Conservation (phyloP, 352 stramenopile species). For the Phytophthora citricola region DNA sequence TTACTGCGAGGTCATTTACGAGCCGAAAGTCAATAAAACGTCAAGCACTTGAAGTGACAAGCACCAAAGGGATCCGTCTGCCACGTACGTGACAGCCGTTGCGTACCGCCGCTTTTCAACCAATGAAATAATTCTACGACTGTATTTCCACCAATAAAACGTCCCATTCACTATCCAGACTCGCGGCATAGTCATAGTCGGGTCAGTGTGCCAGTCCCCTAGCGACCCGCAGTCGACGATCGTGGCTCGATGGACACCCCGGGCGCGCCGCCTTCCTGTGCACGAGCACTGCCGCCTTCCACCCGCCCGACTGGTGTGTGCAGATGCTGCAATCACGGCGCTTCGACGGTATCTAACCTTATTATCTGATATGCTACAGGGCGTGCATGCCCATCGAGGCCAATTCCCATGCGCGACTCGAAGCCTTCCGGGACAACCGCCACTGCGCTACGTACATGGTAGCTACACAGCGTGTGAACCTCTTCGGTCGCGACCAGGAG, state of each 20-base stretch:
- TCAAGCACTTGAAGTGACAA: slow-evolving; percentile 10
- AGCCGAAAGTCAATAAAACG: slow-evolving; percentile 2
- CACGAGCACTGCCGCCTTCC: slow-evolving; percentile 79
- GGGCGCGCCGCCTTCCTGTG: slow-evolving; percentile 80
- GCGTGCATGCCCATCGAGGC: slow-evolving; percentile 66
- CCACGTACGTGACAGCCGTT: slow-evolving; percentile 17
- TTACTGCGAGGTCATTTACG: not conserved
- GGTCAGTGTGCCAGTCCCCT: slow-evolving; percentile 12
- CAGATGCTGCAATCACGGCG: not conserved
- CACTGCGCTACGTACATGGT: slow-evolving; percentile 90
- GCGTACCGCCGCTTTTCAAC: not conserved
- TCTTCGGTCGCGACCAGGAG: slow-evolving; percentile 88
- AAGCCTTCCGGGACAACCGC: slow-evolving; percentile 76
- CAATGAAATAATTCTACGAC: not conserved
- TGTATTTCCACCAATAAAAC: slow-evolving; percentile 5
- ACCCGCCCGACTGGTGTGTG: slow-evolving; percentile 74
- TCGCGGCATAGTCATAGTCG: slow-evolving; percentile 29
- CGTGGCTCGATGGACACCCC: slow-evolving; percentile 42
- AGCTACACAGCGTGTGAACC: slow-evolving; percentile 79
- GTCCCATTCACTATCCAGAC: slow-evolving; percentile 6
- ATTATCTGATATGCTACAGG: slow-evolving; percentile 38
- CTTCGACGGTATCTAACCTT: not conserved
- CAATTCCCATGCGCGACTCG: slow-evolving; percentile 75
- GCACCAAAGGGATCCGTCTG: slow-evolving; percentile 3
- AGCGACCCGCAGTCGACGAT: slow-evolving; percentile 18